Evolutionary conservation across 2,329 filamentous ascomycete genomes (phyloP).

Genomic region (Colletotrichum phormii): DNA sequence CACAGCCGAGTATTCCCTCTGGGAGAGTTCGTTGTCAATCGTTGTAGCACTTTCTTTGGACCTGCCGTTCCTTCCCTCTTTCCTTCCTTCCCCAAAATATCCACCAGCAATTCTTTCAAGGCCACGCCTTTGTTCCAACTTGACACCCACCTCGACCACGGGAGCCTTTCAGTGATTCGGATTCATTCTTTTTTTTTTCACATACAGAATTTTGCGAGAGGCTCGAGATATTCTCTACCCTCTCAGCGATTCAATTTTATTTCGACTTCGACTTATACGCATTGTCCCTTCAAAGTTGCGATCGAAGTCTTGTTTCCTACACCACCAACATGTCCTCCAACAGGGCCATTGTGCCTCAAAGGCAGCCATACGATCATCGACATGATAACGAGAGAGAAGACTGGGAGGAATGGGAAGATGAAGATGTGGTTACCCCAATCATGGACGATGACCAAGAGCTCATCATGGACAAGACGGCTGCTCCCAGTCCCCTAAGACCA

Average conservation of each 20-base stretch:
- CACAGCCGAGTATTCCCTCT: slow-evolving; percentile 19
- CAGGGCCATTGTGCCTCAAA: neutral
- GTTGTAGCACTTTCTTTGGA: slow-evolving; percentile 6
- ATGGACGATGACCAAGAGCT: slow-evolving; percentile 51
- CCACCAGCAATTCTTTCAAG: neutral
- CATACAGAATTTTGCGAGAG: neutral
- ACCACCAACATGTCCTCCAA: slow-evolving; percentile 19
- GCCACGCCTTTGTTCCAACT: slow-evolving; percentile 3
- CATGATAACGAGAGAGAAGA: slow-evolving; percentile 49
- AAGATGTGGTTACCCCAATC: slow-evolving; percentile 55
- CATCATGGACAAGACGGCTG: slow-evolving; percentile 37
- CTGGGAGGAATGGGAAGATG: slow-evolving; percentile 67
- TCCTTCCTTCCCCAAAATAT: slow-evolving; percentile 10
- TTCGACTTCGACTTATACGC: neutral
- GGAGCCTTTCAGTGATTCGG: neutral
- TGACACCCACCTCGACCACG: slow-evolving; percentile 23
- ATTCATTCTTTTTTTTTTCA: neutral
- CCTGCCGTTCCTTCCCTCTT: neutral
- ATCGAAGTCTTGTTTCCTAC: neutral
- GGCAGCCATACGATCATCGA: neutral
- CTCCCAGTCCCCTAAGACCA: slow-evolving; percentile 28
- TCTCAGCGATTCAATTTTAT: neutral
- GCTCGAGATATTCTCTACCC: neutral
- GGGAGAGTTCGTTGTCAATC: slow-evolving; percentile 2
- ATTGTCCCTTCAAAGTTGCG: neutral